Percentiles rank a stretch among this genome's conserved stretches.
These are phyloP conservation scores for Cetraspora pellucida DNA, from an alignment of 192 early-diverging fungal genomes.

Conservation along the genomic window DNA sequence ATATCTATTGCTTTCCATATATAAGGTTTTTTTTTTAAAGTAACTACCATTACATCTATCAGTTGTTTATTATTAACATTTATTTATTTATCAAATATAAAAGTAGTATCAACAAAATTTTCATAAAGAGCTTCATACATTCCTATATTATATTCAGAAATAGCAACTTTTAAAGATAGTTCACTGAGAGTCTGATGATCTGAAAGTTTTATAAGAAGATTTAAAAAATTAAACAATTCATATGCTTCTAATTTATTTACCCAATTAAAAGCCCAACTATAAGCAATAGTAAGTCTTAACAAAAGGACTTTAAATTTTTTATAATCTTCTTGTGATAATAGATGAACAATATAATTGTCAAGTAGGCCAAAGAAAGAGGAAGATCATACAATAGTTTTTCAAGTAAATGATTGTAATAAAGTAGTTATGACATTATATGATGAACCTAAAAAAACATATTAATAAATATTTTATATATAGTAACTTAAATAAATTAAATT, in stretches of 20 bases:
- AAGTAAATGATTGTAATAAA: neutral
- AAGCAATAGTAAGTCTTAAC: neutral
- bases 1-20: neutral
- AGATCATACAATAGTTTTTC: neutral
- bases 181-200: neutral
- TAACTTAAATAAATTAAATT: too few relatives aligned
- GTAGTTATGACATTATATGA: neutral
- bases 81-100: neutral
- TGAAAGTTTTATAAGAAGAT: neutral
- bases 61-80: constrained; percentile 1
- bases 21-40: neutral
- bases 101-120: neutral
- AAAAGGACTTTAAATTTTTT: constrained; percentile 7
- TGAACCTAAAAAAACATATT: neutral
- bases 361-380: neutral
- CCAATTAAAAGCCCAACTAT: neutral
- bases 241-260: constrained; percentile 1
- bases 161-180: neutral
- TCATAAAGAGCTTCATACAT: neutral
- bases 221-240: constrained; percentile 7
- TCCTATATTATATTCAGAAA: neutral
- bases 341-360: neutral
- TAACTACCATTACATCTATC: neutral
- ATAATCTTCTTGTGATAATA: neutral
- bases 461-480: neutral